Percentiles rank a stretch among this genome's conserved stretches.
phyloP scores from a whole-genome alignment of 495 filamentous ascomycete species.

The Xylaria longipes region DNA sequence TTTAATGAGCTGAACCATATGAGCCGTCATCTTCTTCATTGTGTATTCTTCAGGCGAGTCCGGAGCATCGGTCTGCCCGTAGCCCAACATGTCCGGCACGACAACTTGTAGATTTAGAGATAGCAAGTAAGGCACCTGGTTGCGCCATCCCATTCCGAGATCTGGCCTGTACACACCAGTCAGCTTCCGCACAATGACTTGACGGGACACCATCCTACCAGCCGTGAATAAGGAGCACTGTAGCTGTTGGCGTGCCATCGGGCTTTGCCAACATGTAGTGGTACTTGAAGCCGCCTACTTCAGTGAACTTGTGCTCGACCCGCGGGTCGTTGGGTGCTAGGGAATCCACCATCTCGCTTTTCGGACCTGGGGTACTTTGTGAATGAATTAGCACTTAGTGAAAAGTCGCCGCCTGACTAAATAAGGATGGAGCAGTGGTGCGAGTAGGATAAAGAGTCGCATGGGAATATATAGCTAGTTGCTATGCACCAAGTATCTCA shows the following conservation, averaged over 20 bases:
- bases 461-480: not conserved
- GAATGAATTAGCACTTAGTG: conserved; percentile 9
- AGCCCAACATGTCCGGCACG: conserved; percentile 82
- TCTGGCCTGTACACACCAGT: conserved; percentile 56
- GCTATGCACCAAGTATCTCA: not conserved
- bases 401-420: not conserved
- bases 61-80: conserved; percentile 72
- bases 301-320: conserved; percentile 64
- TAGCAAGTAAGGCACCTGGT: conserved; percentile 80
- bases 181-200: conserved; percentile 2
- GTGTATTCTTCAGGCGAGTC: conserved; percentile 63
- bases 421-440: not conserved
- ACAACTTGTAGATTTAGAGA: conserved; percentile 73
- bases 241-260: conserved; percentile 58
- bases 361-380: conserved; percentile 15
- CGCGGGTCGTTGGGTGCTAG: conserved; percentile 69
- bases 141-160: conserved; percentile 75
- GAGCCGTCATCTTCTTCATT: conserved; percentile 71
- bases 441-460: not conserved
- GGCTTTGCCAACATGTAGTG: conserved; percentile 73
- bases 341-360: conserved; percentile 60
- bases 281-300: conserved; percentile 69
- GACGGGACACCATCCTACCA: conserved; percentile 52
- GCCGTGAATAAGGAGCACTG: conserved; percentile 66
- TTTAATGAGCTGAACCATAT: conserved; percentile 69